A percentile compares a stretch with the other conserved stretches of the same genome.
phyloP scores from a whole-genome alignment of 768 basidiomycete genomes.

The Astraeus odoratus region DNA sequence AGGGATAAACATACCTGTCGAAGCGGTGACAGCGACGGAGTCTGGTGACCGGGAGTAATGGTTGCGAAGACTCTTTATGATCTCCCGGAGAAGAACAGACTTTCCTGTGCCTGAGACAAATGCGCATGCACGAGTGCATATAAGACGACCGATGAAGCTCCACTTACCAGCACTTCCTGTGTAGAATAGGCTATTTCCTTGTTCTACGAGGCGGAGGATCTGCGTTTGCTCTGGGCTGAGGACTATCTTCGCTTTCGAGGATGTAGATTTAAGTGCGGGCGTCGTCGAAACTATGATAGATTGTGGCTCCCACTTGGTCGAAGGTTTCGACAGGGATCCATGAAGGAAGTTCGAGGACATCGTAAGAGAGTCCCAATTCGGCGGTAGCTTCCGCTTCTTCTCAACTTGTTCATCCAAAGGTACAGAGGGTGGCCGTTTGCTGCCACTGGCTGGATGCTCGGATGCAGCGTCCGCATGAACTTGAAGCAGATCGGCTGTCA shows the following conservation, averaged over 20 bases:
- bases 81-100: conserved; percentile 88
- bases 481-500: conserved; percentile 17
- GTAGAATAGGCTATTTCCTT: conserved; percentile 80
- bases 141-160: conserved; percentile 8
- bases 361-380: conserved; percentile 37
- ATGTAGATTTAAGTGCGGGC: conserved; percentile 3
- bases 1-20: conserved; percentile 55
- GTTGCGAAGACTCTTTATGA: conserved; percentile 67
- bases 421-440: conserved; percentile 27
- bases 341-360: conserved; percentile 29
- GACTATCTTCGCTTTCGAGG: conserved; percentile 38
- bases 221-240: conserved; percentile 84
- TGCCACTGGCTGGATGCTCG: conserved; percentile 18
- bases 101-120: conserved; percentile 90
- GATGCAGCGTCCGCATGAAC: conserved; percentile 10
- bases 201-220: conserved; percentile 71
- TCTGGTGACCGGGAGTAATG: conserved; percentile 49
- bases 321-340: conserved; percentile 12
- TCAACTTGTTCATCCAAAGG: conserved; percentile 21
- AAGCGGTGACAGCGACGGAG: conserved; percentile 89
- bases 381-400: conserved; percentile 56
- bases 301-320: conserved; percentile 2
- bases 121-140: conserved; percentile 1
- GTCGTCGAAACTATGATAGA: conserved; percentile 3
- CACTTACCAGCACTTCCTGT: conserved; percentile 91